phyloP scores from a whole-genome alignment of 2,329 filamentous ascomycete species.

The Plectosphaerella cucumerina region DNA sequence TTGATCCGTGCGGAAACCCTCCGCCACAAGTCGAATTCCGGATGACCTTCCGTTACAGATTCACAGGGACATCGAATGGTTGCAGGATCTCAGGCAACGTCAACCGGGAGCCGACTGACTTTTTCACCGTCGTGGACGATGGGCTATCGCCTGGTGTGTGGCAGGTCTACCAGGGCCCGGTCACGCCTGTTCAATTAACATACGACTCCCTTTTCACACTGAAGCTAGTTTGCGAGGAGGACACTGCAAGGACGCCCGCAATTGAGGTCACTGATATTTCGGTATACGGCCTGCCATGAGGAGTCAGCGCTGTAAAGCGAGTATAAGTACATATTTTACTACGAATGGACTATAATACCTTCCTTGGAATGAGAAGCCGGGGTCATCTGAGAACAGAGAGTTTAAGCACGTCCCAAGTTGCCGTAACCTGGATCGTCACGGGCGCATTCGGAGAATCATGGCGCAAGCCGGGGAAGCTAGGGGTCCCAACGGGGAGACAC shows the following conservation, averaged over 20 bases:
- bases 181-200: conserved; percentile 1
- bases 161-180: conserved; percentile 6
- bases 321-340: too few relatives aligned
- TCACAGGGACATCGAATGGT: conserved; percentile 5
- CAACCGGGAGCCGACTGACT: conserved; percentile 3
- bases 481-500: too few relatives aligned
- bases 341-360: too few relatives aligned
- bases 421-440: too few relatives aligned
- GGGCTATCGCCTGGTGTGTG: conserved; percentile 4
- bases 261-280: not conserved
- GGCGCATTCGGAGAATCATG: too few relatives aligned
- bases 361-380: too few relatives aligned
- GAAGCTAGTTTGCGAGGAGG: conserved; percentile 6
- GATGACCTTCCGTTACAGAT: conserved; percentile 7
- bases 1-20: conserved; percentile 6
- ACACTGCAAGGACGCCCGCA: not conserved
- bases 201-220: conserved; percentile 10
- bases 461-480: too few relatives aligned
- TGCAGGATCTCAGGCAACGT: conserved; percentile 7
- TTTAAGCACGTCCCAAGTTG: too few relatives aligned
- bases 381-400: too few relatives aligned
- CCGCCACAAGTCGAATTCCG: conserved; percentile 7
- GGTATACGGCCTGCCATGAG: not conserved
- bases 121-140: conserved; percentile 5
- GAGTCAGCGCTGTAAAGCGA: too few relatives aligned